phyloP scores from a whole-genome alignment of 106 monocot genomes.

The Phalaenopsis equestris region DNA sequence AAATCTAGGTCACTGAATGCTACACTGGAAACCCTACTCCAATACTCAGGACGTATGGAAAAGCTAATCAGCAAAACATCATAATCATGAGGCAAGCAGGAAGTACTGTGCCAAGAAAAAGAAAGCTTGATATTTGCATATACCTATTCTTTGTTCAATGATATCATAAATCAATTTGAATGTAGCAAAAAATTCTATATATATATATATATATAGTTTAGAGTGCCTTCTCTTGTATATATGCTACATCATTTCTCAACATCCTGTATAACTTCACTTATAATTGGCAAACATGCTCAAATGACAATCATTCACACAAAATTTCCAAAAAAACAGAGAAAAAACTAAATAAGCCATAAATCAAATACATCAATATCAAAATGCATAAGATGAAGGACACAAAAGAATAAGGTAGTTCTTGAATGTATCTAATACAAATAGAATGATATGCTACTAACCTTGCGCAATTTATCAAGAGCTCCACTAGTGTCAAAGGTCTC shows the following conservation, averaged over 20 bases:
- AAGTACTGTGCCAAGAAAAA: neutral
- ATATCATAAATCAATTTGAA: no score
- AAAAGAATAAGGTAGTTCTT: neutral
- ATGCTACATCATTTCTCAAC: neutral
- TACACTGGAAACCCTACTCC: neutral
- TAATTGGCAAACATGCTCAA: neutral
- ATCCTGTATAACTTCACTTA: neutral
- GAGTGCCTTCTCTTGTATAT: neutral
- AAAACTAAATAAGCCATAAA: neutral
- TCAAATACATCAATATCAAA: neutral
- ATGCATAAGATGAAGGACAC: neutral
- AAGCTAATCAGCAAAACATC: neutral
- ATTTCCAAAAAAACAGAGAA: neutral
- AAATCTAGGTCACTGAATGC: no score
- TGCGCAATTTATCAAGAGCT: constrained; percentile 83
- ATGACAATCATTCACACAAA: neutral
- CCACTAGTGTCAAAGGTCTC: constrained; percentile 99
- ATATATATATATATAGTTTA: no score
- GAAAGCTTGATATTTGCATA: neutral
- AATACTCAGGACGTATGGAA: neutral
- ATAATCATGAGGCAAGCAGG: neutral
- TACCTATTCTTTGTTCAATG: no score
- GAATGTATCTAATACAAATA: neutral
- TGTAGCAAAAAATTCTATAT: no score
- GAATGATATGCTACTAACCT: constrained; percentile 34